Base-by-base conservation (phyloP, 2,329 filamentous ascomycete species). In the Hymenotorrendiella dingleyae region DNA sequence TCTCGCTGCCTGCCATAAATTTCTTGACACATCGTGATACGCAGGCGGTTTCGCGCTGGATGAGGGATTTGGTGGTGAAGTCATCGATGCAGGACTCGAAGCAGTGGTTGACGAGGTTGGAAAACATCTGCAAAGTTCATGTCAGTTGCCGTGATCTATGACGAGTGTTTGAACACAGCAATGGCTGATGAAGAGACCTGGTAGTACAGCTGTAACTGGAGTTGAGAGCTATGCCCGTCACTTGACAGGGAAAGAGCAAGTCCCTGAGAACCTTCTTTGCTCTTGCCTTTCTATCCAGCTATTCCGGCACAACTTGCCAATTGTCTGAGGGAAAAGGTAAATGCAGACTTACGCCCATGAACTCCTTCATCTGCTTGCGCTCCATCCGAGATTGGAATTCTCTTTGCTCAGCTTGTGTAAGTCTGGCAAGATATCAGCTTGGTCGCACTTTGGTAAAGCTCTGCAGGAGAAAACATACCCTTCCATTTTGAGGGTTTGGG, bases 331-430 rank as follows among this genome's bases (percentile, higher is more conserved):
- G 27, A 4, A 29, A 29, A 4, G 5, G 17, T 6, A 42, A 64
- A 16, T 30, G 34, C 6, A 33, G 7, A 74, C 87, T 58, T 76
- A 97, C 93, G 60, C 80, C 86, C 84, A 97, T 95, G 65, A 98
- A 97, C 65, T 97, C 91, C 73, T 95, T 95, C 76, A 98, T 87
- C 71, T 98, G 93, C 71, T 93, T 94, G 71, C 86, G 86, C 74
- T 97, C 89, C 80, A 98, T 90, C 68, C 93, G 88, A 70, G 80
- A 71, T 69, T 94, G 84, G 64, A 98, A 85, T 76, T 93, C 87
- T 71, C 87, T 86, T 74, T 94, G 86, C 75, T 97, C 91, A 59
- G 80, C 67, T 26, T 54, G 48, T 28, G 59, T 56, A 34, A 63
- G 54, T 53, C 59, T 60, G 43, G 48, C 34, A 34, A 50, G 35